A percentile compares a stretch with the other conserved stretches of the same genome.
These are phyloP conservation scores for Fusarium camptoceras DNA, from an alignment of 2,329 filamentous ascomycete species.

Conservation along the genomic window DNA sequence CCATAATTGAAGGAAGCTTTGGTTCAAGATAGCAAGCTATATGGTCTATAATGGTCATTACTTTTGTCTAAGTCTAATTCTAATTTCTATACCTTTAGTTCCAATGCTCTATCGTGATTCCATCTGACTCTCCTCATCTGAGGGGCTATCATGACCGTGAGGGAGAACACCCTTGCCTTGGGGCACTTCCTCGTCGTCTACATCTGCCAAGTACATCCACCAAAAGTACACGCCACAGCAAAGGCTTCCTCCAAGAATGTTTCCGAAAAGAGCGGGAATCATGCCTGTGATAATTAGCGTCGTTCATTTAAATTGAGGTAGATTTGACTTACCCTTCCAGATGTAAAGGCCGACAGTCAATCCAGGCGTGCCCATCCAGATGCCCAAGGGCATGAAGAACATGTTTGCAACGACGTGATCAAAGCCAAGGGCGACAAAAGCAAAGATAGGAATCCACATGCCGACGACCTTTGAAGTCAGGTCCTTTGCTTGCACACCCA, in stretches of 20 bases:
- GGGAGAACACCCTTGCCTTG: conserved; percentile 15
- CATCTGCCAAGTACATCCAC: conserved; percentile 39
- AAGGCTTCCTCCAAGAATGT: conserved; percentile 64
- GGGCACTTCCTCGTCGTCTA: background rate
- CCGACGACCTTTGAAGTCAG: conserved; percentile 65
- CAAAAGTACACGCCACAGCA: conserved; percentile 60
- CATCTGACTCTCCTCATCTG: conserved; percentile 38
- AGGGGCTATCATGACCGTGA: conserved; percentile 3
- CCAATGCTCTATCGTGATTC: background rate
- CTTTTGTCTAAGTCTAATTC: background rate
- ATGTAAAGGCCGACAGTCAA: conserved; percentile 64
- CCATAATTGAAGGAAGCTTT: background rate
- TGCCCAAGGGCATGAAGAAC: conserved; percentile 64
- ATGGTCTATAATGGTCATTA: background rate
- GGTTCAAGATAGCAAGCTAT: background rate
- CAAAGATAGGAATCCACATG: conserved; percentile 68
- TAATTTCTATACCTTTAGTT: background rate
- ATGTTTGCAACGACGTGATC: conserved; percentile 70
- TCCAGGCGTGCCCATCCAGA: conserved; percentile 59
- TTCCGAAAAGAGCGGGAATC: conserved; percentile 65
- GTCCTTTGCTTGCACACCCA: conserved; percentile 60
- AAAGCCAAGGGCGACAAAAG: conserved; percentile 64
- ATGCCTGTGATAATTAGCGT: conserved; percentile 46
- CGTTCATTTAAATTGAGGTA: fast-evolving
- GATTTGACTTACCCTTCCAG: conserved; percentile 59